These are phyloP conservation scores for Heterobasidion irregulare DNA, from an alignment of 1,284 basidiomycete genomes.

Conservation along the genomic window DNA sequence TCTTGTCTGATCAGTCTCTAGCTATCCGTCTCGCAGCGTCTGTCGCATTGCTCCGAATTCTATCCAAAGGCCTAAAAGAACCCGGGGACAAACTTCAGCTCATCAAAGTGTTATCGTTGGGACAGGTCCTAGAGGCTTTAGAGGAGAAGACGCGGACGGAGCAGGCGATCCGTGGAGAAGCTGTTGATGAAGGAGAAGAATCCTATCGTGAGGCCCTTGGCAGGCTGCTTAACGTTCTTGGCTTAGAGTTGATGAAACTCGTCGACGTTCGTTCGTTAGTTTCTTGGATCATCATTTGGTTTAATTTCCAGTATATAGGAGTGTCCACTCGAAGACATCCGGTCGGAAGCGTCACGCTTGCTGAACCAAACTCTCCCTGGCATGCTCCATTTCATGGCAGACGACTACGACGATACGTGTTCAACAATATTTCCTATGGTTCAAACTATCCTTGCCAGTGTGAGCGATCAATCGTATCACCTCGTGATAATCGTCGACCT, in stretches of 20 bases:
- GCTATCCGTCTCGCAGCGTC: slow-evolving; percentile 82
- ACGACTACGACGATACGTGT: slow-evolving; percentile 83
- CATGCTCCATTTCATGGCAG: slow-evolving; percentile 84
- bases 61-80: slow-evolving; percentile 91
- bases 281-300: neutral
- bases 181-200: slow-evolving; percentile 72
- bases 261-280: slow-evolving; percentile 46
- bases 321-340: slow-evolving; percentile 51
- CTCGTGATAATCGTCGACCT: neutral
- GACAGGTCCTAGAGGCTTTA: slow-evolving; percentile 71
- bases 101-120: slow-evolving; percentile 83
- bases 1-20: slow-evolving; percentile 75
- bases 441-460: slow-evolving; percentile 64
- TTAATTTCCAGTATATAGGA: slow-evolving; percentile 34
- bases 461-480: slow-evolving; percentile 33
- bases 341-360: slow-evolving; percentile 60
- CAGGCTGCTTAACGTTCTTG: slow-evolving; percentile 77
- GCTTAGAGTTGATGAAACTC: slow-evolving; percentile 81
- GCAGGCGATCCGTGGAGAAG: slow-evolving; percentile 55
- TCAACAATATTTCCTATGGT: slow-evolving; percentile 80
- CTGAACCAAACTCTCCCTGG: slow-evolving; percentile 73
- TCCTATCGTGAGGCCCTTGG: slow-evolving; percentile 88
- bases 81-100: slow-evolving; percentile 87
- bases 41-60: slow-evolving; percentile 73
- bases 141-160: slow-evolving; percentile 70